phyloP scores from a whole-genome alignment of 768 basidiomycete species.

The Suillus tomentosus region DNA sequence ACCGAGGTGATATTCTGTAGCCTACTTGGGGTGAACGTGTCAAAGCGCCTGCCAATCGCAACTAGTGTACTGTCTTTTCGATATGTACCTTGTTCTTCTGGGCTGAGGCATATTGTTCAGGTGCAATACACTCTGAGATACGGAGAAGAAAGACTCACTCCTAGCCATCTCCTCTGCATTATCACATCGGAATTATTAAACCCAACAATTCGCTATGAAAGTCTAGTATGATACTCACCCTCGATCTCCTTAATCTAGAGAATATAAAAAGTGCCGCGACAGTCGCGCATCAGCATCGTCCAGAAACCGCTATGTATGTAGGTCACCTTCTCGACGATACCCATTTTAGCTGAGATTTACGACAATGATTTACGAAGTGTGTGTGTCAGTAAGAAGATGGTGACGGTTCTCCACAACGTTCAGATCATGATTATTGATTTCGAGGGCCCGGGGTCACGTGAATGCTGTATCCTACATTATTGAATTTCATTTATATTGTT shows the following conservation, averaged over 20 bases:
- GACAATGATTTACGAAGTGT: neutral
- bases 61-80: slow-evolving; percentile 12
- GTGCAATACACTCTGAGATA: slow-evolving; percentile 9
- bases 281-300: slow-evolving; percentile 10
- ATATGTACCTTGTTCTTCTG: slow-evolving; percentile 90
- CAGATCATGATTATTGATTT: neutral
- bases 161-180: slow-evolving; percentile 92
- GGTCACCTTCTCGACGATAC: slow-evolving; percentile 88
- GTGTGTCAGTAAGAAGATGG: neutral
- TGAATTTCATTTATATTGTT: neutral
- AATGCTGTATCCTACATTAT: neutral
- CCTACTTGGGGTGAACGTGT: slow-evolving; percentile 45
- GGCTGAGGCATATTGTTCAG: slow-evolving; percentile 44
- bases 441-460: slow-evolving; percentile 4
- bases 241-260: slow-evolving; percentile 94
- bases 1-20: slow-evolving; percentile 93
- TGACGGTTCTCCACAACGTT: neutral
- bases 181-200: neutral
- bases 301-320: slow-evolving; percentile 10
- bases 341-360: slow-evolving; percentile 58
- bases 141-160: slow-evolving; percentile 57
- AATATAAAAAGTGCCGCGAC: slow-evolving; percentile 5
- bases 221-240: slow-evolving; percentile 53
- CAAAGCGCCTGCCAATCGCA: slow-evolving; percentile 8
- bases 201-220: slow-evolving; percentile 1